A percentile compares a stretch with the other conserved stretches of the same genome.
phyloP scores from a whole-genome alignment of 2,329 filamentous ascomycete species.

The Nothomitra cinnamomea region DNA sequence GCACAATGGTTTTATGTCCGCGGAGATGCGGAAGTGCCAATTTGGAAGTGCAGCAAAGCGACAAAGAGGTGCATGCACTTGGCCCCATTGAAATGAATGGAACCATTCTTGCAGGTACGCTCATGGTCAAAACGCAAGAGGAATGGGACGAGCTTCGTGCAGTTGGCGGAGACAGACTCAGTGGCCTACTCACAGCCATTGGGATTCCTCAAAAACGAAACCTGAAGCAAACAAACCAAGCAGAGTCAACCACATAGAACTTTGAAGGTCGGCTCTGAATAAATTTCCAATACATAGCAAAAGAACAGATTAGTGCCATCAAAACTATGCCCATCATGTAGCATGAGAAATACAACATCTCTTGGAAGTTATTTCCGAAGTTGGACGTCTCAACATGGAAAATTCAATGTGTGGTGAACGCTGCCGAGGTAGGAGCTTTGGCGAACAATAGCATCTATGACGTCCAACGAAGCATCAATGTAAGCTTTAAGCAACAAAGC shows the following conservation, averaged over 20 bases:
- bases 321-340: no score
- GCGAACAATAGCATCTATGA: no score
- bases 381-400: no score
- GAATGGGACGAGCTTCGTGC: conserved; percentile 33
- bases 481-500: no score
- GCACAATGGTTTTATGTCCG: conserved; percentile 36
- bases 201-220: conserved; percentile 19
- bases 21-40: conserved; percentile 27
- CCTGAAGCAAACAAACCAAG: background rate
- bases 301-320: no score
- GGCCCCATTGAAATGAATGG: conserved; percentile 35
- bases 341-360: no score
- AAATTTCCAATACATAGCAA: no score
- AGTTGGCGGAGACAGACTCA: conserved; percentile 23
- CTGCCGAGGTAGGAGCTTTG: no score
- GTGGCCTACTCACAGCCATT: conserved; percentile 25
- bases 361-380: no score
- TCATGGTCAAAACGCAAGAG: conserved; percentile 39
- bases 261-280: no score
- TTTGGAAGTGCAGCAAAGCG: conserved; percentile 21
- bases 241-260: background rate
- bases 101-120: conserved; percentile 37
- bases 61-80: conserved; percentile 13
- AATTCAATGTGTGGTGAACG: no score
- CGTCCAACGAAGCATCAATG: no score